phyloP scores from a whole-genome alignment of 2,329 filamentous ascomycete genomes.

The Plectosphaerella sp. region DNA sequence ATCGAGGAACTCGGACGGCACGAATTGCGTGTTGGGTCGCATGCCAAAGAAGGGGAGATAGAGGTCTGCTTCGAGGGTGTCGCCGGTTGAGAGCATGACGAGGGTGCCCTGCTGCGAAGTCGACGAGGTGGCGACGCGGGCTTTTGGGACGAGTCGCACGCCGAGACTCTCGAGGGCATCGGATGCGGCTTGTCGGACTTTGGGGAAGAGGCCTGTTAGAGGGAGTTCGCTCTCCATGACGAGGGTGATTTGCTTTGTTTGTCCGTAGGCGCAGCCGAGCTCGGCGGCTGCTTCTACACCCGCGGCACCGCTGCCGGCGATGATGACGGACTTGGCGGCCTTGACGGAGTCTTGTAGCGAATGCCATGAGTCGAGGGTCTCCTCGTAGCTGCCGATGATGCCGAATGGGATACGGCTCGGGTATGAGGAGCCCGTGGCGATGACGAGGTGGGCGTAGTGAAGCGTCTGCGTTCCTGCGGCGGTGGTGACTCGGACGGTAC shows the following conservation, averaged over 20 bases:
- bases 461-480: slow-evolving; percentile 30
- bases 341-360: slow-evolving; percentile 18
- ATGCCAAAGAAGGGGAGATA: slow-evolving; percentile 24
- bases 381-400: slow-evolving; percentile 37
- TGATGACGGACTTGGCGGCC: slow-evolving; percentile 25
- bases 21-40: slow-evolving; percentile 19
- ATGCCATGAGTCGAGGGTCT: slow-evolving; percentile 30
- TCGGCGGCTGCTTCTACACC: slow-evolving; percentile 33
- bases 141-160: slow-evolving; percentile 34
- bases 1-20: slow-evolving; percentile 18
- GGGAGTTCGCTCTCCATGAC: slow-evolving; percentile 10
- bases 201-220: slow-evolving; percentile 9
- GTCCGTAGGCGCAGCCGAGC: slow-evolving; percentile 24
- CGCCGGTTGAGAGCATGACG: slow-evolving; percentile 26
- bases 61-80: slow-evolving; percentile 20
- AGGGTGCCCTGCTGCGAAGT: slow-evolving; percentile 11
- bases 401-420: slow-evolving; percentile 42
- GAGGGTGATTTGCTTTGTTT: slow-evolving; percentile 20
- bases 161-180: slow-evolving; percentile 36
- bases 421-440: slow-evolving; percentile 50
- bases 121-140: slow-evolving; percentile 26
- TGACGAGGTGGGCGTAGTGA: slow-evolving; percentile 46
- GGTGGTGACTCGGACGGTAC: slow-evolving; percentile 35
- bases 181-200: slow-evolving; percentile 32
- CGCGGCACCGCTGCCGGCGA: slow-evolving; percentile 32